Base-by-base conservation (phyloP, 257 asterid species). In the Handroanthus guayacan region DNA sequence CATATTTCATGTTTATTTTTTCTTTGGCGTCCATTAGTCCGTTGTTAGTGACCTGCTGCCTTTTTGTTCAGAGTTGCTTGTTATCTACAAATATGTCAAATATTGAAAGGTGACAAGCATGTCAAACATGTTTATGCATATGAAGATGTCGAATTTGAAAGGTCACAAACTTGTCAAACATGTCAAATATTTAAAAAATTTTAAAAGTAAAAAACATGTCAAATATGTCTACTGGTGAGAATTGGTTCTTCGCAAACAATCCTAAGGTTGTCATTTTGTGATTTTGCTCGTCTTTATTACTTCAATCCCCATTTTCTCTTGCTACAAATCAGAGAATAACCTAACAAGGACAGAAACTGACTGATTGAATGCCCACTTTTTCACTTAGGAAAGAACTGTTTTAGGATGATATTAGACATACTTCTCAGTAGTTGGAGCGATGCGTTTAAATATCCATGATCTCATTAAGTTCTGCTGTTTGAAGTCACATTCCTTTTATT, bases 1-100 rank as follows among this genome's bases (percentile, higher is more conserved):
- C 25, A 3, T 45, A 5, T 75, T 12, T 56, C 48, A 20, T 63
- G 45, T 71, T 67, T 57, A 69, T n/a, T 57, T 36, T 72, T 67
- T 70, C 17, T 74, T 56, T n/a, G 70, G 34, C 45, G 51, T 65
- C 7, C 2, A 14, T n/a, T 66, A 41, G 18, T 61, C 76, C 38
- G 65, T 69, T 79, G 58, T 38, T 74, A 39, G 13, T 64, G 36
- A 4, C 16, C 56, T n/a, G 5, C 17, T 4, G 10, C 9, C 5
- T 57, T 10, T 39, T 55, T 43, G 7, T 12, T 41, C 2, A 31
- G 11, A 31, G 11, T 31, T 64, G 5, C 38, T 1, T 52, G 36
- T 25, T 63, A 17, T 50, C 17, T 39, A 3, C n/a, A n/a, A n/a
- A n/a, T n/a, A n/a, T n/a, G n/a, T n/a, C 36, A 38, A 14, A 17